Base-by-base conservation (phyloP, 805 yeast genomes). In the Candida oleophila region DNA sequence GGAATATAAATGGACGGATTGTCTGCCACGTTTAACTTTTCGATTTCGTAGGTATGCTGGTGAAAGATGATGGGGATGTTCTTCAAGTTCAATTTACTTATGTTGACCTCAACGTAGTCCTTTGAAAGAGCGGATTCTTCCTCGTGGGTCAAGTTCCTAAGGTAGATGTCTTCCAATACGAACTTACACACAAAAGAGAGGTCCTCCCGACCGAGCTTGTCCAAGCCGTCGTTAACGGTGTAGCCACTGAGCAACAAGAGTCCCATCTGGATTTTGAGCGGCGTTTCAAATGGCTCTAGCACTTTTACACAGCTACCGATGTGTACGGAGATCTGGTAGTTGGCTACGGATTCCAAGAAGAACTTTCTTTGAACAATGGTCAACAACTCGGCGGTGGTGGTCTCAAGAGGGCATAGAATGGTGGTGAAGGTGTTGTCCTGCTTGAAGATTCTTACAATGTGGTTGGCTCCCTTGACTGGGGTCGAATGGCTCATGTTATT, bases 1-100 rank as follows among this genome's bases (percentile, higher is more conserved):
- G 97, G 96, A 30, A 91, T 71, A 49, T 83, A 81, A 44, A 92
- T 84, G 15, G 95, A 86, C 3, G 96, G 96, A 61, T 91, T 91
- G 51, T 85, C 81, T 2, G 95, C 86, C 7, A 89, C 89, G 63
- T 91, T 92, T 50, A 91, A 72, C 50, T 83, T 76, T 55, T 86
- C 87, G 48, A 91, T 89, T 51, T 88, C 92, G 46, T 84, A 78
- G 0, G 96, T 87, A 49, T 82, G 87, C 54, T 82, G 87, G 60
- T 85, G 89, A 51, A 91, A 80, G 22, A 86, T 76, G 45, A 89
- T 85, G 0, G 97, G 97, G 5, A 92, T 87, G 16, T 89, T 88
- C 51, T 88, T 89, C 46, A 91, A 70, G 55, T 86, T 84, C 71
- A 86, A 77, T 46, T 86, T 80, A 34, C 83, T 78, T 50, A 90